Evolutionary conservation across 176 grass and related monocot species (phyloP).

Genomic region (Eremochloa ophiuroides): DNA sequence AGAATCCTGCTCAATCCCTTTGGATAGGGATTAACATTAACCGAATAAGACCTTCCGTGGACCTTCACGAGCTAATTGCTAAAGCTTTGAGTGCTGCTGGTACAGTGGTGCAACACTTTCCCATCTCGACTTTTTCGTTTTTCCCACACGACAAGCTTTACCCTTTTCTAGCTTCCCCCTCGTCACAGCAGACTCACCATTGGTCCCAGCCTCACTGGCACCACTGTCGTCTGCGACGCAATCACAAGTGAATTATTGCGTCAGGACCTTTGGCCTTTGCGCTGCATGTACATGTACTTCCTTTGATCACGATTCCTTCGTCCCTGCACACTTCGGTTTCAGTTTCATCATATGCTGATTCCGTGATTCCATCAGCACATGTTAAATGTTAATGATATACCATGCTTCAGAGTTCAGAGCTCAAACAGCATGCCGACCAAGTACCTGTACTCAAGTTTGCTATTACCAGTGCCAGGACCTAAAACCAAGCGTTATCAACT

Average conservation of each 20-base stretch:
- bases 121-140: neutral
- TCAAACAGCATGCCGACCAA: neutral
- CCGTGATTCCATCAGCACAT: neutral
- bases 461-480: neutral
- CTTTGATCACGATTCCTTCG: neutral
- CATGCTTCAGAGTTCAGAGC: neutral
- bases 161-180: neutral
- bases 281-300: neutral
- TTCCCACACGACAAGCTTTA: neutral
- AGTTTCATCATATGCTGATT: neutral
- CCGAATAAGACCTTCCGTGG: neutral
- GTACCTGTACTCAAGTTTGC: neutral
- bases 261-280: constrained; percentile 1
- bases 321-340: neutral
- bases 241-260: constrained; percentile 35
- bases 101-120: neutral
- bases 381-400: neutral
- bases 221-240: neutral
- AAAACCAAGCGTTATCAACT: neutral
- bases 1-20: neutral
- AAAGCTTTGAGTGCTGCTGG: neutral
- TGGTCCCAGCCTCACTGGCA: neutral
- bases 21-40: neutral
- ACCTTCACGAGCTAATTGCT: neutral
- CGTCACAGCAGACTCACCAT: neutral